Base-by-base conservation (phyloP, 805 yeast genomes). In the Priceomyces fermenticarens region DNA sequence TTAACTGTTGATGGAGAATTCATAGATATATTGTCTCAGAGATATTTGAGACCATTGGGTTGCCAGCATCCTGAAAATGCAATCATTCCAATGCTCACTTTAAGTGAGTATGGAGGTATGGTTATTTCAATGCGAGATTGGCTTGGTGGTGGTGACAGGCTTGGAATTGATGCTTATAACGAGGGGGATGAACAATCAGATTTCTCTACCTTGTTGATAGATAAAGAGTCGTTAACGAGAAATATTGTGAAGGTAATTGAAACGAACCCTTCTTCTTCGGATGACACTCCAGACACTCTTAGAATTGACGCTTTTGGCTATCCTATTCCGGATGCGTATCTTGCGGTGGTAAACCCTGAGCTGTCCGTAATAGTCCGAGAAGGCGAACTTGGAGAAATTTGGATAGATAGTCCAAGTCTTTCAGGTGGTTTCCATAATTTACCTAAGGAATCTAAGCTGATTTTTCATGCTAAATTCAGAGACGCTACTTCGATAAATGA, bases 81-180 rank as follows among this genome's bases (percentile, higher is more conserved):
- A 3, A 83, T 89, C 23, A 83, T 96, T 0, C 99, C 99, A 0
- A 77, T 93, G 70, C 69, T 93, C 33, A 85, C 97, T 0, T 67
- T 93, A 37, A 80, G 86, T 48, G 99, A 93, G 57, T 95, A 89
- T 54, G 99, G 99, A 27, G 99, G 99, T 2, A 87, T 91, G 79
- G 89, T 90, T 10, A 80, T 93, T 5, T 81, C 97, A 1, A 78
- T 89, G 75, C 74, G 95, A 49, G 99, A 93, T 60, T 91, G 96
- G 88, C 67, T 90, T 11, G 89, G 88, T 3, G 78, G 78, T 3
- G 78, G 78, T 40, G 86, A 83, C 14, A 77, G 77, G 36, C 53
- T 83, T 41, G 86, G 87, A 3, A 53, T 66, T 30, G 64, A 65
- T 3, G 58, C 63, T 11, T 30, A 63, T 27, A 48, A 55, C 2